Percentiles rank a stretch among this genome's conserved stretches.
These are phyloP conservation scores for Cyberlindnera lachancei DNA, from an alignment of 805 yeast species.

Conservation along the genomic window DNA sequence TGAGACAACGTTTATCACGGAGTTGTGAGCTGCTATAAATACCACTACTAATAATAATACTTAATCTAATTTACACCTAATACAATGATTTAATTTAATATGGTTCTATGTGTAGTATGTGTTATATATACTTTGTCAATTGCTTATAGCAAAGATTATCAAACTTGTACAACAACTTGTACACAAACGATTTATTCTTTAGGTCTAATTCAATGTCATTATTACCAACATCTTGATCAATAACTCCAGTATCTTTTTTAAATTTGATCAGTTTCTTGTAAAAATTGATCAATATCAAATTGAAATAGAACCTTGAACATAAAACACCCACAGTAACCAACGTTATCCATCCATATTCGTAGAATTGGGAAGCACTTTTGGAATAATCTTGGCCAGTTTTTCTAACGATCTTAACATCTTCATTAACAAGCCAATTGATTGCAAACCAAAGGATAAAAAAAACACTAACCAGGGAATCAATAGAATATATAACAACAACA, in stretches of 20 bases:
- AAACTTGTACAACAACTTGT: slow-evolving; percentile 24
- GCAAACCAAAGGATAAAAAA: slow-evolving; percentile 71
- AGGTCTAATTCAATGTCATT: slow-evolving; percentile 30
- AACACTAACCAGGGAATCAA: slow-evolving; percentile 62
- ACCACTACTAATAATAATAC: too few relatives aligned
- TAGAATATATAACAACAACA: slow-evolving; percentile 51
- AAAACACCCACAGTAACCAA: slow-evolving; percentile 41
- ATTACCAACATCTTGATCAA: slow-evolving; percentile 18
- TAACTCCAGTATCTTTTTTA: slow-evolving; percentile 33
- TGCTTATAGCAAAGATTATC: slow-evolving; percentile 25
- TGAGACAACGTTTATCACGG: slow-evolving; percentile 75
- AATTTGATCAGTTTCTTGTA: slow-evolving; percentile 46
- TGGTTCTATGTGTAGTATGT: too few relatives aligned
- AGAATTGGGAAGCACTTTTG: slow-evolving; percentile 51
- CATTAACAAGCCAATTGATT: slow-evolving; percentile 65
- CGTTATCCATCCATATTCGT: slow-evolving; percentile 52
- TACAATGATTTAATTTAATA: too few relatives aligned
- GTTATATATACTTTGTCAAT: slow-evolving; percentile 1
- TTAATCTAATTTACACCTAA: too few relatives aligned
- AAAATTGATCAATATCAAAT: slow-evolving; percentile 50
- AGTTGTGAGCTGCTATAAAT: slow-evolving; percentile 13
- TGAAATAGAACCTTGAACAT: slow-evolving; percentile 49
- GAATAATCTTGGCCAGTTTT: slow-evolving; percentile 22
- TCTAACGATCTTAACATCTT: slow-evolving; percentile 22
- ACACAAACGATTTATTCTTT: slow-evolving; percentile 24